A percentile compares a stretch with the other conserved stretches of the same genome.
These are phyloP conservation scores for Mycena floridula DNA, from an alignment of 768 basidiomycete genomes.

Conservation along the genomic window DNA sequence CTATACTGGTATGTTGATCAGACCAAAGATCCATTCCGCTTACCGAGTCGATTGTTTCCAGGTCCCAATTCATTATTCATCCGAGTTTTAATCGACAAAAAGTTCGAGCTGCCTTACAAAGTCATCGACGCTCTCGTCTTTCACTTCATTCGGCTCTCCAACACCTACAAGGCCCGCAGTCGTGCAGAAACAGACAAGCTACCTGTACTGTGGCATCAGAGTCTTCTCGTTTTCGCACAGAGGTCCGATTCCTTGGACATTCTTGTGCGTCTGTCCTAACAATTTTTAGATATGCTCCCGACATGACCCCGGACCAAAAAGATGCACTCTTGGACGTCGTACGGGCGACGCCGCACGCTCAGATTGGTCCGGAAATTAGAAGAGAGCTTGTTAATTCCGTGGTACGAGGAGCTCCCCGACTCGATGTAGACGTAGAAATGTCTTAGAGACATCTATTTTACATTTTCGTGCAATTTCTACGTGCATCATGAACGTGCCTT, in stretches of 20 bases:
- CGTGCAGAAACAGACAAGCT: conserved; percentile 72
- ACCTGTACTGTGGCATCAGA: conserved; percentile 99
- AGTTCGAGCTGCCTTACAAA: conserved; percentile 96
- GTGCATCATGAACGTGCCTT: background rate
- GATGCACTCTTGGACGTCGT: conserved; percentile 94
- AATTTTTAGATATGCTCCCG: conserved; percentile 73
- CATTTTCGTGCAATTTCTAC: background rate
- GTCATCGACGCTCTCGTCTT: conserved; percentile 96
- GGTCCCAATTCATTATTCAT: conserved; percentile 97
- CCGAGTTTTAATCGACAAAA: conserved; percentile 94
- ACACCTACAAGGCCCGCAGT: conserved; percentile 72
- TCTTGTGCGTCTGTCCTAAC: conserved; percentile 4
- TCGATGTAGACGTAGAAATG: conserved; percentile 54
- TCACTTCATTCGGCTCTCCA: conserved; percentile 96
- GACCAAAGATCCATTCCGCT: background rate
- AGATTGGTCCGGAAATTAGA: conserved; percentile 86
- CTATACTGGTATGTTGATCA: conserved; percentile 66
- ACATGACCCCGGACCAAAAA: conserved; percentile 95
- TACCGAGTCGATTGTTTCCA: conserved; percentile 15
- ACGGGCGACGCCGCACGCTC: conserved; percentile 76
- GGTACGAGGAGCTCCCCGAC: conserved; percentile 73
- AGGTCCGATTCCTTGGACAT: conserved; percentile 47
- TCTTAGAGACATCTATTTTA: too few species aligned
- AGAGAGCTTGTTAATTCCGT: conserved; percentile 87
- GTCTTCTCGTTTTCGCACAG: conserved; percentile 89